phyloP scores from a whole-genome alignment of 352 stramenopile genomes.

The Chrysophaeum taylorii region DNA sequence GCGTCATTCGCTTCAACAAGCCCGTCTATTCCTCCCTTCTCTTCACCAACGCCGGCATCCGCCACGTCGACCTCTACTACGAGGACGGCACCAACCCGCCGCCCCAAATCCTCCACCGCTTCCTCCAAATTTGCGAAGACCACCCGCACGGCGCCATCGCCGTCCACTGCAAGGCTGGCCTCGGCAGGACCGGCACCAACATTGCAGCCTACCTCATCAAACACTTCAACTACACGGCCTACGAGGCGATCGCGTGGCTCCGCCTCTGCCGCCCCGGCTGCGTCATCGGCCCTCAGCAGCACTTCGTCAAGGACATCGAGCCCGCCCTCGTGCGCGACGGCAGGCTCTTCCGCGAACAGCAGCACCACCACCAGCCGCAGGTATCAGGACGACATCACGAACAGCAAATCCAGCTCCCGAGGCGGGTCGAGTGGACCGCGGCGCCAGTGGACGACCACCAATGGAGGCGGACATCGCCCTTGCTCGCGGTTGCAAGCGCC shows the following conservation, averaged over 20 bases:
- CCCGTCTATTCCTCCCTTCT: slow-evolving; percentile 61
- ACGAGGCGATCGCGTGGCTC: slow-evolving; percentile 73
- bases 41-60: slow-evolving; percentile 61
- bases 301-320: slow-evolving; percentile 53
- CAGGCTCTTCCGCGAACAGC: too few relatives aligned
- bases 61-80: slow-evolving; percentile 72
- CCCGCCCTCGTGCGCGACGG: slow-evolving; percentile 8
- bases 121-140: slow-evolving; percentile 20
- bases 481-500: too few relatives aligned
- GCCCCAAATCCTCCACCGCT: slow-evolving; percentile 22
- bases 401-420: too few relatives aligned
- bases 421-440: too few relatives aligned
- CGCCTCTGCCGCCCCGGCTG: slow-evolving; percentile 70
- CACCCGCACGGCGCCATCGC: slow-evolving; percentile 53
- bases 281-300: slow-evolving; percentile 75
- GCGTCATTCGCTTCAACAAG: slow-evolving; percentile 72
- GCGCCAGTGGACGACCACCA: too few relatives aligned
- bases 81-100: slow-evolving; percentile 67
- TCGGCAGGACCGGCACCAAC: slow-evolving; percentile 70
- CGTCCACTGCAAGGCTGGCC: slow-evolving; percentile 76
- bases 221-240: slow-evolving; percentile 59
- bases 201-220: slow-evolving; percentile 81
- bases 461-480: too few relatives aligned
- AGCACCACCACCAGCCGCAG: too few relatives aligned
- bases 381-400: too few relatives aligned